These are phyloP conservation scores for Lichtheimia ramosa DNA, from an alignment of 371 early-diverging fungal genomes.

Conservation along the genomic window DNA sequence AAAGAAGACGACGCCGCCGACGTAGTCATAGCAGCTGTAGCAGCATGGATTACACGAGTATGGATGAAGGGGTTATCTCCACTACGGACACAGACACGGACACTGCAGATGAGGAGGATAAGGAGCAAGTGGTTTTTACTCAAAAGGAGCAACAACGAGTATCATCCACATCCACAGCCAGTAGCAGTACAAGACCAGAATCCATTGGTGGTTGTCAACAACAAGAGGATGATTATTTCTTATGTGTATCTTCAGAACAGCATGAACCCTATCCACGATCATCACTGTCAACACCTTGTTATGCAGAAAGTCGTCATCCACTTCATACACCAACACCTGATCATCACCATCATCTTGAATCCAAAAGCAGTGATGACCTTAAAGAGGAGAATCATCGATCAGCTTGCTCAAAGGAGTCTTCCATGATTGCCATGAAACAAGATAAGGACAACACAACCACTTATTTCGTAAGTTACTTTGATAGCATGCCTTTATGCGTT, in stretches of 20 bases:
- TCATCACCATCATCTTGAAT: background rate
- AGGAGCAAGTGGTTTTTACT: background rate
- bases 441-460: slow-evolving; percentile 3
- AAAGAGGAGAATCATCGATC: background rate
- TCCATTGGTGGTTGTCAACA: too few species aligned
- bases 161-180: background rate
- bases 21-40: background rate
- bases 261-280: too few species aligned
- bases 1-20: background rate
- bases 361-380: background rate
- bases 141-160: background rate
- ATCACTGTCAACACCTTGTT: too few species aligned
- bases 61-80: background rate
- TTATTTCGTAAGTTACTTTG: slow-evolving; percentile 7
- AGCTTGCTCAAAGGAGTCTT: background rate
- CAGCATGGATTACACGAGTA: background rate
- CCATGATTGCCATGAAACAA: slow-evolving; percentile 1
- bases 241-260: too few species aligned
- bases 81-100: background rate
- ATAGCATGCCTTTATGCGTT: background rate
- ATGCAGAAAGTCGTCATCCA: too few species aligned
- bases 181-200: too few species aligned
- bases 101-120: slow-evolving; percentile 5
- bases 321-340: too few species aligned
- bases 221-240: too few species aligned